Base-by-base conservation (phyloP, 257 asterid species). In the Solanum pennellii region DNA sequence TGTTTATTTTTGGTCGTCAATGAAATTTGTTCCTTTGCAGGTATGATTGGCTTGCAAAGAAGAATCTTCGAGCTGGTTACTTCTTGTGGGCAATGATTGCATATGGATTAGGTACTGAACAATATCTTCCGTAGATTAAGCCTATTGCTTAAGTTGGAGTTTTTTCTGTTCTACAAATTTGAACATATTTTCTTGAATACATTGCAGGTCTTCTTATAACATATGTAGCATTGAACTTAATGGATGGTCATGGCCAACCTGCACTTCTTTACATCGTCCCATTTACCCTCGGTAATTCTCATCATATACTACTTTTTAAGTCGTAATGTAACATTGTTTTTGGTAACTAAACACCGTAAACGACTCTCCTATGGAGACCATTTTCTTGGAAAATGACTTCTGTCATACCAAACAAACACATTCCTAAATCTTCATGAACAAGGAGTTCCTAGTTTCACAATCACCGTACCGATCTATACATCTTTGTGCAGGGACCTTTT, bases 191-290 rank as follows among this genome's bases (percentile, higher is more conserved):
- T 41, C 12, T 31, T 56, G 66, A 20, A 86, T 42, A 80, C 33
- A 75, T 86, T 33, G 75, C 93, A 96, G 99, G 99, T 88, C 98
- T 96, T 84, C 98, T 96, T 12, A 87, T 96, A 9, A 94, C 99
- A 23, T 95, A 96, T 2, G 91, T 93, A 15, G 98, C 99, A 14
- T 62, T 95, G 86, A 96, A 96, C 93, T 90, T 95, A 93, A 96
- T 95, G 99, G 99, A 96, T 87, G 99, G 99, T 52, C 98, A 94
- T 90, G 98, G 99, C 90, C 99, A 96, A 88, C 99, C 98, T 7
- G 99, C 98, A 21, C 93, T 96, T 89, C 99, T 96, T 59, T 96
- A 96, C 93, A 95, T 96, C 44, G 98, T 96, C 72, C 98, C 99
- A 21, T 94, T 94, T 42, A 96, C 96, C 9, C 97, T 95, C 12